Percentiles rank a stretch among this genome's conserved stretches.
phyloP scores from a whole-genome alignment of 305 asterid species.

The Fraxinus baroniana region DNA sequence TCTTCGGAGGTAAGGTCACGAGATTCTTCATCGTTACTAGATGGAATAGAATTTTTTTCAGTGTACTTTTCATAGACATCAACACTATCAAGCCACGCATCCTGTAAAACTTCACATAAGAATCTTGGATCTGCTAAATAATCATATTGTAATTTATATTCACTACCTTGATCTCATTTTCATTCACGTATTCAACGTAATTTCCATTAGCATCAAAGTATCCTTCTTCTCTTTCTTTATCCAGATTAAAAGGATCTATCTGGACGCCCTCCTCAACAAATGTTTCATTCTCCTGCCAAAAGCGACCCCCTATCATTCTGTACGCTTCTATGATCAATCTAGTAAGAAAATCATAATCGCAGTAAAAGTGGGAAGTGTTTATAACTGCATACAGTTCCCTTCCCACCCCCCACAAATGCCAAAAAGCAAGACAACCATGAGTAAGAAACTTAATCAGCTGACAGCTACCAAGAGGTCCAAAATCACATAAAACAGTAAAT shows the following conservation, averaged over 20 bases:
- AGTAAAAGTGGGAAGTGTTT: background rate
- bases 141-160: conserved; percentile 12
- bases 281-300: conserved; percentile 71
- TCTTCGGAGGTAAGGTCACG: conserved; percentile 65
- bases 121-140: conserved; percentile 21
- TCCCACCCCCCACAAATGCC: background rate
- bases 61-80: conserved; percentile 45
- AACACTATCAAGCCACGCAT: conserved; percentile 97
- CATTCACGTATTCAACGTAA: conserved; percentile 70
- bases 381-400: background rate
- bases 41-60: conserved; percentile 31
- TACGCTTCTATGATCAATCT: conserved; percentile 14
- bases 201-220: conserved; percentile 88
- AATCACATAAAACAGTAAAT: background rate
- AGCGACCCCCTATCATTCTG: conserved; percentile 16
- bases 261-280: conserved; percentile 71
- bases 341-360: background rate
- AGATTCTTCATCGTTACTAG: conserved; percentile 44
- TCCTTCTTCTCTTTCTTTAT: conserved; percentile 91
- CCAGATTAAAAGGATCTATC: conserved; percentile 84
- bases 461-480: background rate
- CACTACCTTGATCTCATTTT: conserved; percentile 69
- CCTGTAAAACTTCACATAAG: conserved; percentile 49
- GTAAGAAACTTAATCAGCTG: background rate
- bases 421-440: background rate